phyloP scores from a whole-genome alignment of 176 grass and related monocot species.

The Musa beccarii region DNA sequence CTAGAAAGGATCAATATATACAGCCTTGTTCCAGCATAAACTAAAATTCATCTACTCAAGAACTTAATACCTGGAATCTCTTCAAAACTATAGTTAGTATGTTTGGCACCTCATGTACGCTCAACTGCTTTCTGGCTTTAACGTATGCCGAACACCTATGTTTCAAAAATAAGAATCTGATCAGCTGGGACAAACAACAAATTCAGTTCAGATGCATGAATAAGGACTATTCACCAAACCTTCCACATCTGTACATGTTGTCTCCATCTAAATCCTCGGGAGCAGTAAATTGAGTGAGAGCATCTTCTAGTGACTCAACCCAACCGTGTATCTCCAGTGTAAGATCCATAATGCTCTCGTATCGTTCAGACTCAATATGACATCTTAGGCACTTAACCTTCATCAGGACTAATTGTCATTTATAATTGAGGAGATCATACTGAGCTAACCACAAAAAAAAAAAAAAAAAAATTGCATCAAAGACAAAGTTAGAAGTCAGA shows the following conservation, averaged over 20 bases:
- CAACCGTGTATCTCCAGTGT: conserved; percentile 95
- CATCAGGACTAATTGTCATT: background rate
- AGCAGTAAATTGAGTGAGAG: conserved; percentile 87
- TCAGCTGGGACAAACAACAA: conserved; percentile 9
- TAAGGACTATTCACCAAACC: conserved; percentile 22
- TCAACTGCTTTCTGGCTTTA: conserved; percentile 88
- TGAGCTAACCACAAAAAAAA: background rate
- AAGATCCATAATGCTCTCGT: conserved; percentile 99
- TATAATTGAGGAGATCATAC: background rate
- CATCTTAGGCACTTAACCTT: conserved; percentile 95
- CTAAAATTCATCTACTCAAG: background rate
- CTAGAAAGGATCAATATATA: background rate
- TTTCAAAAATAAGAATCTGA: conserved; percentile 8
- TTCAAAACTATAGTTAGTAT: conserved; percentile 94
- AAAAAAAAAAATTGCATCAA: background rate
- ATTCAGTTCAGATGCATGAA: background rate
- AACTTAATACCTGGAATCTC: conserved; percentile 71
- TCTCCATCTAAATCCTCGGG: conserved; percentile 96
- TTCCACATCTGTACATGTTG: conserved; percentile 98
- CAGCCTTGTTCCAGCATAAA: conserved; percentile 8
- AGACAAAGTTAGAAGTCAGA: background rate
- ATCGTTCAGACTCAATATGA: conserved; percentile 83
- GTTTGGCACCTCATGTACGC: conserved; percentile 90
- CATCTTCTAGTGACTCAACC: conserved; percentile 95
- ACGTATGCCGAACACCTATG: conserved; percentile 75